Evolutionary conservation across 2,329 filamentous ascomycete species (phyloP).

Genomic region (Neurospora crassa): DNA sequence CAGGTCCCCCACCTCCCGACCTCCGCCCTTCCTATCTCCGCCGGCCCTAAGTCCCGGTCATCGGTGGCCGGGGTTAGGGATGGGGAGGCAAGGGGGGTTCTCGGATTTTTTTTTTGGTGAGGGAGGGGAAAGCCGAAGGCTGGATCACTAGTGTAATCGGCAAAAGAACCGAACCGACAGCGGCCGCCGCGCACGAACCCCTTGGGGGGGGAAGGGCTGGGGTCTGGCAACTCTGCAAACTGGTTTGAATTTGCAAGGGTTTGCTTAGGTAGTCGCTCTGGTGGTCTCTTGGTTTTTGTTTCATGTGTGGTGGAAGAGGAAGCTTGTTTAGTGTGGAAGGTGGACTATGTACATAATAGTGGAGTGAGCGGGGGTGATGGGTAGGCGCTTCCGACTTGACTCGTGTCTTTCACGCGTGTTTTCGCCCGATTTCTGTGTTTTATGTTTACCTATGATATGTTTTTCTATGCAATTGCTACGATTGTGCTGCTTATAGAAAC

Average conservation of each 20-base stretch:
- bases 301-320: not conserved
- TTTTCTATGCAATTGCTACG: not conserved
- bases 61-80: not conserved
- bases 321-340: not conserved
- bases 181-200: not conserved
- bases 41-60: not conserved
- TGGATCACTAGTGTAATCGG: not conserved
- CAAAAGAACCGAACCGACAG: not conserved
- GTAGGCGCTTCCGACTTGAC: not conserved
- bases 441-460: not conserved
- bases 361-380: not conserved
- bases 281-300: not conserved
- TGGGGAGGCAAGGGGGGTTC: not conserved
- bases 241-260: not conserved
- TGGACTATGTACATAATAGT: no score
- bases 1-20: not conserved
- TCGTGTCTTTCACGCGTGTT: not conserved
- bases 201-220: not conserved
- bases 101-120: not conserved
- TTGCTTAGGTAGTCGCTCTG: not conserved
- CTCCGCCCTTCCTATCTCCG: not conserved
- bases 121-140: not conserved
- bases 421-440: not conserved
- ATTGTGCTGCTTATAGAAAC: not conserved
- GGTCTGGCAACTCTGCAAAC: not conserved